Base-by-base conservation (phyloP, 2,329 filamentous ascomycete species). In the Fusarium mexicanum region DNA sequence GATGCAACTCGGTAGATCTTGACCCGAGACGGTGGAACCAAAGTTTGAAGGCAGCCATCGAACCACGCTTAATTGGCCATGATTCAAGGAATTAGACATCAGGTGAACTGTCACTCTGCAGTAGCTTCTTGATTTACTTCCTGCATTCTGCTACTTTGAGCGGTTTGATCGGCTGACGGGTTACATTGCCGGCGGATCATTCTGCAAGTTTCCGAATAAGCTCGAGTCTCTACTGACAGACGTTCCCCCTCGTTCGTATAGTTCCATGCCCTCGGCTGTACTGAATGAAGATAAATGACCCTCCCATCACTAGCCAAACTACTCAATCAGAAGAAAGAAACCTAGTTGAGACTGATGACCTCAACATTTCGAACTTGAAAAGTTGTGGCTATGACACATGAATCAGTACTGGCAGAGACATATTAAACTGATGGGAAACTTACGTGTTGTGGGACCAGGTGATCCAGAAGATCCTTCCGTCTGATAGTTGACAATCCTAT, bases 401-500 rank as follows among this genome's bases (percentile, higher is more conserved):
- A 4, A 11, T 73, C 5, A 71, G 61, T 16, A 31, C 11, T 17
- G 3, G 3, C 4, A 14, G 8, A 17, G 18, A 12, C 14, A 13
- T 29, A 6, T 3, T 14, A 26, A 20, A 8, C 4, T 16, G 12
- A 8, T 9, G 11, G 9, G 20, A 8, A 38, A 41, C 71, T 33
- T 46, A 74, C 71, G 18, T 3, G 41, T 47, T 1, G 66, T 74
- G 17, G 71, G 71, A 41, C 71, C 71, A 61, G 70, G 71, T 8
- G 61, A 63, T 13, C 71, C 71, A 31, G 71, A 73, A 6, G 71
- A 73, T 31, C 71, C 71, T 17, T 73, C 71, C 8, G 71, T 73
- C 51, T 73, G 71, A 61, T 73, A 73, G 12, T 73, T 71, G 31
- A 73, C 67, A 16, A 73, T 73, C 5, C 71, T 73, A 3, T 10